A percentile compares a stretch with the other conserved stretches of the same genome.
These are phyloP conservation scores for Aciculosporium take DNA, from an alignment of 2,329 filamentous ascomycete genomes.

Conservation along the genomic window DNA sequence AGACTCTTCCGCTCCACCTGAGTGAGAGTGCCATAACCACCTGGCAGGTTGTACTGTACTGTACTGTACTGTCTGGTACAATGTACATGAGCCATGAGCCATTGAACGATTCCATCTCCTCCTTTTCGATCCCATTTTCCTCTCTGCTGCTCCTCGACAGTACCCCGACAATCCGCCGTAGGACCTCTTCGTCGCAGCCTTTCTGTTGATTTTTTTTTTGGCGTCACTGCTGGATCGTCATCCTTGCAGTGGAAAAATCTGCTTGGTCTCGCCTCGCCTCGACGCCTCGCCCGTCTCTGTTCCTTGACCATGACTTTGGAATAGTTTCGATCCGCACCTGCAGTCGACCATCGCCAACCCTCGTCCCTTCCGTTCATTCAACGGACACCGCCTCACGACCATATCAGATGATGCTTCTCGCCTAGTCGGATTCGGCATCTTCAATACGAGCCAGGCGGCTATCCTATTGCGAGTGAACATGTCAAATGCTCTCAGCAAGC, in stretches of 20 bases:
- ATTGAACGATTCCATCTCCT: constrained; percentile 2
- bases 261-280: not conserved
- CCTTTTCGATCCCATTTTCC: constrained; percentile 3
- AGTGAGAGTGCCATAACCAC: too few species aligned
- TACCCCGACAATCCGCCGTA: not conserved
- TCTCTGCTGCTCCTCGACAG: not conserved
- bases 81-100: not conserved
- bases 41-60: too few species aligned
- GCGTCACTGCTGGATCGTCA: not conserved
- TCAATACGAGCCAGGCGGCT: not conserved
- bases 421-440: not conserved
- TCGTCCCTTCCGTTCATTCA: not conserved
- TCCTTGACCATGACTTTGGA: not conserved
- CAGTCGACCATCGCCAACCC: not conserved
- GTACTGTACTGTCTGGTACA: not conserved
- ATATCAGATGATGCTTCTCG: not conserved
- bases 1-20: too few species aligned
- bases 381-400: not conserved
- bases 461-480: constrained; percentile 29
- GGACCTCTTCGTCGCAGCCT: not conserved
- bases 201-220: not conserved
- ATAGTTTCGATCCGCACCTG: not conserved
- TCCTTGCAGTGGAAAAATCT: not conserved
- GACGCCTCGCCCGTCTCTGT: not conserved
- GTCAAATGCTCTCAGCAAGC: constrained; percentile 73